phyloP scores from a whole-genome alignment of 805 yeast genomes.

The Nakazawaea siamensis region DNA sequence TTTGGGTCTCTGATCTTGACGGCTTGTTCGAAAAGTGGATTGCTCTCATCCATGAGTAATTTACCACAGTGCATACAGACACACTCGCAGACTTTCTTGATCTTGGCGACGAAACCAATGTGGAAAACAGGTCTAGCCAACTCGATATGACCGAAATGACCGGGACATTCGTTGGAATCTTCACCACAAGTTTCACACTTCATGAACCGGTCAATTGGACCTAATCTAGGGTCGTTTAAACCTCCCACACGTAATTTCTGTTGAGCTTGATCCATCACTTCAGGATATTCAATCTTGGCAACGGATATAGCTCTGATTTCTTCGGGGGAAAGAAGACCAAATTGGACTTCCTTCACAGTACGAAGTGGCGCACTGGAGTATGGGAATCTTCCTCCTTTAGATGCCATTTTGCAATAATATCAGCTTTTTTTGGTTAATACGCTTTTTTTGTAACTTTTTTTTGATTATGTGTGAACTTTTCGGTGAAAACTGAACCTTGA shows the following conservation, averaged over 20 bases:
- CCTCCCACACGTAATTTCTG: constrained; percentile 96
- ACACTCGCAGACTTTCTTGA: constrained; percentile 92
- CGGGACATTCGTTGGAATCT: constrained; percentile 99
- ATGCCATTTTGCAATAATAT: constrained; percentile 6
- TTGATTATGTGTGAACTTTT: too few relatives aligned
- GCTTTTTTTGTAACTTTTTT: constrained; percentile 1
- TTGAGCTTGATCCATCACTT: constrained; percentile 98
- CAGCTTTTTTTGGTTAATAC: background rate
- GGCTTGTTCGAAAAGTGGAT: constrained; percentile 79
- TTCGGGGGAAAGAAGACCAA: constrained; percentile 96
- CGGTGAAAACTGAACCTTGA: too few relatives aligned
- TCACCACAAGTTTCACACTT: constrained; percentile 99
- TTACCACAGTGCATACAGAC: constrained; percentile 99
- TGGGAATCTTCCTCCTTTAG: constrained; percentile 42
- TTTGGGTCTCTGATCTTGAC: constrained; percentile 87
- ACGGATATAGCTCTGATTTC: constrained; percentile 96
- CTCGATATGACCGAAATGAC: constrained; percentile 98
- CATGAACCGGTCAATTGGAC: constrained; percentile 94
- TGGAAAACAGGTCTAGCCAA: constrained; percentile 98
- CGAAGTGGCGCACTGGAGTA: constrained; percentile 98
- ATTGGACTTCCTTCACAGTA: constrained; percentile 96
- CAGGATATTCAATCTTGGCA: constrained; percentile 96
- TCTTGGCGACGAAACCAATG: constrained; percentile 88
- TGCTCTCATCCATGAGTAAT: constrained; percentile 75
- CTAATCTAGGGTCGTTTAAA: constrained; percentile 91